A percentile compares a stretch with the other conserved stretches of the same genome.
These are phyloP conservation scores for Yamadazyma songkhlaensis DNA, from an alignment of 1,139 yeast genomes.

Conservation along the genomic window DNA sequence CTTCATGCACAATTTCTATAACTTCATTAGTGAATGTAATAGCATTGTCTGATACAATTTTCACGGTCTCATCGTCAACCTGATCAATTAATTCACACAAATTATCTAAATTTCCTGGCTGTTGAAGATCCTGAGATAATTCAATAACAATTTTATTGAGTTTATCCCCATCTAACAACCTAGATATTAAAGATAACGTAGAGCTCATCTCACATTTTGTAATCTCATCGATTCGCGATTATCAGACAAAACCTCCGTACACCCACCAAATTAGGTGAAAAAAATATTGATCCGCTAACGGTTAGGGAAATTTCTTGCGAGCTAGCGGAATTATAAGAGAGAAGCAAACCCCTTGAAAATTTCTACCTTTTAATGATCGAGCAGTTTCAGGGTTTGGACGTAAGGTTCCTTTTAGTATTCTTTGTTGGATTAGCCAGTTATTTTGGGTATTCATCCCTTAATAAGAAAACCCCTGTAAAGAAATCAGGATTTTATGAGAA, in stretches of 20 bases:
- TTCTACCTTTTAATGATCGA: no score
- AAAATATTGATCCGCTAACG: no score
- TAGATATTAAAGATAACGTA: constrained; percentile 24
- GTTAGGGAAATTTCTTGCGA: no score
- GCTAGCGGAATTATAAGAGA: no score
- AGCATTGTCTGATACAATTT: constrained; percentile 21
- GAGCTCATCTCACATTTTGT: constrained; percentile 7
- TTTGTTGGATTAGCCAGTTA: not conserved
- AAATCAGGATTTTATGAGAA: constrained; percentile 5
- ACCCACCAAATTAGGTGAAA: no score
- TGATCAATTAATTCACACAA: constrained; percentile 36
- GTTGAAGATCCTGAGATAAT: constrained; percentile 20
- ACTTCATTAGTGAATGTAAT: constrained; percentile 16
- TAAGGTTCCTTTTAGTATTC: no score
- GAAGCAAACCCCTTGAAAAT: no score
- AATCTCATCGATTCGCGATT: constrained; percentile 3
- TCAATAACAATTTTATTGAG: constrained; percentile 24
- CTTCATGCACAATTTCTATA: constrained; percentile 8
- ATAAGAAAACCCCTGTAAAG: not conserved
- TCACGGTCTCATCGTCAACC: constrained; percentile 20
- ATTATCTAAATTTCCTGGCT: constrained; percentile 15
- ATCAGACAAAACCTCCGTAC: no score
- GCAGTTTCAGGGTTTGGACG: no score
- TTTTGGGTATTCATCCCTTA: not conserved
- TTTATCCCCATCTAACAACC: constrained; percentile 26